Conservation (phyloP, 345 rosid genomes). For the Moricandia moricandioides region DNA sequence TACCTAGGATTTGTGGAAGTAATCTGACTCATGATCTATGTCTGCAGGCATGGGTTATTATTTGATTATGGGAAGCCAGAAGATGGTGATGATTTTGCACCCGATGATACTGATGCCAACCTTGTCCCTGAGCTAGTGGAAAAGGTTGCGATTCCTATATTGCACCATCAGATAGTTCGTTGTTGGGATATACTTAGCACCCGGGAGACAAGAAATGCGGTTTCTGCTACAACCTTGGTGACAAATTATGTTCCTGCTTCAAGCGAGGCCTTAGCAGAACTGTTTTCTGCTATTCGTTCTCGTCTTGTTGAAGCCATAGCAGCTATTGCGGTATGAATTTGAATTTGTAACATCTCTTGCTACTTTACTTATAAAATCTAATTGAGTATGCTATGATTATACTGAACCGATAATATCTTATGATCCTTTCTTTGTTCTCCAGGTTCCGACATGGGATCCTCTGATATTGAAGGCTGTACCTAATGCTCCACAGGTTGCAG, state of each 20-base stretch:
- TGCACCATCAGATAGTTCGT: slow-evolving; percentile 75
- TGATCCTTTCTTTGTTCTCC: slow-evolving; percentile 20
- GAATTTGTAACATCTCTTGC: slow-evolving; percentile 17
- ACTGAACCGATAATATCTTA: slow-evolving; percentile 7
- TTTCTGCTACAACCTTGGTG: slow-evolving; percentile 79
- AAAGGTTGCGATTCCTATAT: slow-evolving; percentile 77
- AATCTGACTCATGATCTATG: slow-evolving; percentile 15
- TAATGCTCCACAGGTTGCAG: slow-evolving; percentile 71
- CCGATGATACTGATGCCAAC: slow-evolving; percentile 80
- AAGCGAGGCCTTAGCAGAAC: slow-evolving; percentile 62
- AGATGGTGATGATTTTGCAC: slow-evolving; percentile 56
- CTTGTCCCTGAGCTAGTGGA: slow-evolving; percentile 87
- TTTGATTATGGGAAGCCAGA: slow-evolving; percentile 76
- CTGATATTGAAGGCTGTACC: slow-evolving; percentile 84
- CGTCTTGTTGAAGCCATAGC: slow-evolving; percentile 77
- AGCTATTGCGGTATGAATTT: slow-evolving; percentile 47
- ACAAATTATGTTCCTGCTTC: slow-evolving; percentile 73
- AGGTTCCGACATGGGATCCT: slow-evolving; percentile 93
- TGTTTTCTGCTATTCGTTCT: slow-evolving; percentile 58
- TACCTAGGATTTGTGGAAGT: slow-evolving; percentile 6
- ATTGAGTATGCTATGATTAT: slow-evolving; percentile 1
- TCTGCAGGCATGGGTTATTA: slow-evolving; percentile 77
- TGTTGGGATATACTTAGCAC: slow-evolving; percentile 95
- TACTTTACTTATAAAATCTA: background rate
- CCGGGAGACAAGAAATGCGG: slow-evolving; percentile 71